Evolutionary conservation across 2,329 filamentous ascomycete genomes (phyloP).

Genomic region (Xylaria sp.): DNA sequence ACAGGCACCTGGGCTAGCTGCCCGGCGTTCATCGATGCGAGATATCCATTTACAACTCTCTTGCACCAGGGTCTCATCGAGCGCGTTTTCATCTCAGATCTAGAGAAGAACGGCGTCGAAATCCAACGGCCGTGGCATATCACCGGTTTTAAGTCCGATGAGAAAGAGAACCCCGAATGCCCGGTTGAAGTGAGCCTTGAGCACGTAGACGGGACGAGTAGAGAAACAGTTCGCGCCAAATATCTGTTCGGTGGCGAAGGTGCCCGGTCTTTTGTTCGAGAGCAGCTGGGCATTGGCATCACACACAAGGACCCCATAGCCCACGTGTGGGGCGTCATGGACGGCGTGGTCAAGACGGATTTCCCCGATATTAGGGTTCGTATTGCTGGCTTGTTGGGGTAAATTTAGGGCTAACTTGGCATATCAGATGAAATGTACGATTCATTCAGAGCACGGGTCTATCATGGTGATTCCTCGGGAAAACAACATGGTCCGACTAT

Average conservation of each 20-base stretch:
- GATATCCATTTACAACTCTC: slow-evolving; percentile 76
- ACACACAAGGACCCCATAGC: slow-evolving; percentile 75
- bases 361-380: slow-evolving; percentile 80
- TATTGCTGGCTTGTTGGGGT: neutral
- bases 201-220: slow-evolving; percentile 76
- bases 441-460: slow-evolving; percentile 77
- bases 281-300: slow-evolving; percentile 75
- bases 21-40: slow-evolving; percentile 80
- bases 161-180: slow-evolving; percentile 68
- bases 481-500: slow-evolving; percentile 70
- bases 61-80: slow-evolving; percentile 79
- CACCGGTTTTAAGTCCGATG: slow-evolving; percentile 67
- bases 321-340: slow-evolving; percentile 81
- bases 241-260: slow-evolving; percentile 79
- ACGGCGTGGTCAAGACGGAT: slow-evolving; percentile 76
- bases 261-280: slow-evolving; percentile 72
- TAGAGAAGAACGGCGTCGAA: slow-evolving; percentile 68
- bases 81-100: slow-evolving; percentile 73
- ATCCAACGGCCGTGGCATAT: slow-evolving; percentile 75
- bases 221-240: slow-evolving; percentile 74
- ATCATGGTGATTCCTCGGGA: slow-evolving; percentile 82
- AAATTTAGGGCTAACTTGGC: slow-evolving; percentile 55
- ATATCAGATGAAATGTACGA: slow-evolving; percentile 75
- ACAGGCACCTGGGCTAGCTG: slow-evolving; percentile 87
- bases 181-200: slow-evolving; percentile 83